Conservation (phyloP, 176 grass and related monocot species). For the Oropetium thomaeum region DNA sequence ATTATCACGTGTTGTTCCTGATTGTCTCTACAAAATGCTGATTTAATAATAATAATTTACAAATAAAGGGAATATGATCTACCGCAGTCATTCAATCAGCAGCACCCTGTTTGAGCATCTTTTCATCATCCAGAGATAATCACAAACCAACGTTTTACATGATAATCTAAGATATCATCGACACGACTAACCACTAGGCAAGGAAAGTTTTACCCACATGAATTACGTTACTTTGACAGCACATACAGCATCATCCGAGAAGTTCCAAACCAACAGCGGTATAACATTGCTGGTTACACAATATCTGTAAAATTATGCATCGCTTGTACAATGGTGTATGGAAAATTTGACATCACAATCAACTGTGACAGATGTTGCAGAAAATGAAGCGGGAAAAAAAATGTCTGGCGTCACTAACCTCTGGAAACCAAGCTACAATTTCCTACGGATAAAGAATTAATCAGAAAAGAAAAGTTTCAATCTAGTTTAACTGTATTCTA, state of each 20-base stretch:
- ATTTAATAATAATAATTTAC: too few relatives aligned
- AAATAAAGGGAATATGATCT: too few relatives aligned
- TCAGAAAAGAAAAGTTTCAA: constrained; percentile 16
- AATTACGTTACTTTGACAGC: not conserved
- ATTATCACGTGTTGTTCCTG: too few relatives aligned
- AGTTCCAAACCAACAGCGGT: not conserved
- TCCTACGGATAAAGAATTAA: constrained; percentile 37
- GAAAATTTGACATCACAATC: constrained; percentile 6
- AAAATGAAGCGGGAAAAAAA: constrained; percentile 13
- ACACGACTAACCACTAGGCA: not conserved
- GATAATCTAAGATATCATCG: not conserved
- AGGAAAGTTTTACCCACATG: not conserved
- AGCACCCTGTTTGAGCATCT: not conserved
- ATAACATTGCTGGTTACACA: not conserved
- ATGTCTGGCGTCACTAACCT: constrained; percentile 8
- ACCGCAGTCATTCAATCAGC: too few relatives aligned
- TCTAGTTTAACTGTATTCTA: constrained; percentile 38
- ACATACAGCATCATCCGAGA: not conserved
- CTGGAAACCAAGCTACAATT: constrained; percentile 24
- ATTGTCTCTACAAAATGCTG: too few relatives aligned
- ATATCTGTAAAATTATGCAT: constrained; percentile 17
- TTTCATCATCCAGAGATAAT: not conserved
- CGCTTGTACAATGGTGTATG: constrained; percentile 44
- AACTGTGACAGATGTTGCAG: constrained; percentile 26
- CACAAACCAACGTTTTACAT: not conserved